Base-by-base conservation (phyloP, 1,139 yeast genomes). In the Zygosaccharomyces pseudobailii region DNA sequence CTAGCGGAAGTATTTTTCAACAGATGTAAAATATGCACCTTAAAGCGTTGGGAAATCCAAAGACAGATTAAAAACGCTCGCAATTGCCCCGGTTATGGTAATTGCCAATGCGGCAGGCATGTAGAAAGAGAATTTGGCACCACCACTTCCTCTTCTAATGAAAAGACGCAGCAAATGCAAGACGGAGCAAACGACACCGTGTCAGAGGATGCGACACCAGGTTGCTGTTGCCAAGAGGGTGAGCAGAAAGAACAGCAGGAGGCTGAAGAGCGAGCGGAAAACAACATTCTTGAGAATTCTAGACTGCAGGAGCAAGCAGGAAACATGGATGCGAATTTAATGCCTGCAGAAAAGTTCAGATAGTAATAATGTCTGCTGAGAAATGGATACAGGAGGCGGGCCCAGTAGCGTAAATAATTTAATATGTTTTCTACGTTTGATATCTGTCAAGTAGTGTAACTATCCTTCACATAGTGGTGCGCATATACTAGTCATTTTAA, bases 1-100 rank as follows among this genome's bases (percentile, higher is more conserved):
- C 66, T 82, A 46, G 87, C 88, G 24, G 84, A 84, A 58, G 79
- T 84, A 44, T 72, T 77, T 57, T 82, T 82, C 65, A 84, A 82
- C 57, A 76, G 84, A 63, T 60, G 60, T 43, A 66, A 66, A 51
- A 52, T 65, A 32, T 51, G 55, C 46, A 46, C 63, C 49, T 45
- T 64, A 36, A 55, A 55, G 39, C 58, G 66, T 47, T 63, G 68
- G 67, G 64, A 61, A 36, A 47, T 63, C 20, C 58, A 61, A 47
- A 53, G 64, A 38, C 63, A 61, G 44, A 51, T 62, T 17, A 55
- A 58, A 28, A 55, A 50, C 38, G 52, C 56, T 6, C 51, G 52
- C 30, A 54, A 52, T 21, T 62, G 67, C 48, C 60, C 60, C 10
- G 67, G 67, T 23, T 59, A 54, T 23, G 53, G 51, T 2, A 51